Evolutionary conservation across 768 basidiomycete genomes (phyloP).

Genomic region (Fistulinella prunicolor): DNA sequence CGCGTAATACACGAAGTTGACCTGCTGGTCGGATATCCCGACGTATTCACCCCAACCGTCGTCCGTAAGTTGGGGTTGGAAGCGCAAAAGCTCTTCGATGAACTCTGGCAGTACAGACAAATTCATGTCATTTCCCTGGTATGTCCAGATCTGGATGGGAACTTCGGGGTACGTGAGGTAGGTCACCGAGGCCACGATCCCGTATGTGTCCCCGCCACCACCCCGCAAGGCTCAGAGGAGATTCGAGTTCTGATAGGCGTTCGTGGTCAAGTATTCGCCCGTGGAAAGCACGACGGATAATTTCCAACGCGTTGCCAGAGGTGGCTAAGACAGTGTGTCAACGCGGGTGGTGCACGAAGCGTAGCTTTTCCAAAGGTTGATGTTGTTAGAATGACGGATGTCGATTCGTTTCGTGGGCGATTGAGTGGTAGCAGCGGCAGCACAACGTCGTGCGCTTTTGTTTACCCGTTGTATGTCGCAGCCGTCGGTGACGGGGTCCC

Average conservation of each 20-base stretch:
- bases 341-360: conserved; percentile 72
- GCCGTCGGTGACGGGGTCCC: conserved; percentile 54
- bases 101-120: conserved; percentile 26
- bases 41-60: conserved; percentile 46
- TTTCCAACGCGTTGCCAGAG: conserved; percentile 56
- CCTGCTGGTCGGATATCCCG: neutral
- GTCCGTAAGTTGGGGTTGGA: conserved; percentile 37
- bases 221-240: conserved; percentile 56
- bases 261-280: conserved; percentile 39
- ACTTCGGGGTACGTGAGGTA: conserved; percentile 41
- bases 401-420: conserved; percentile 31
- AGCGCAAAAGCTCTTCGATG: conserved; percentile 33
- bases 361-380: conserved; percentile 33
- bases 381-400: conserved; percentile 17
- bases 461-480: conserved; percentile 55
- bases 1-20: conserved; percentile 27
- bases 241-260: conserved; percentile 39
- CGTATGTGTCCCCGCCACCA: conserved; percentile 48
- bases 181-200: conserved; percentile 44
- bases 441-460: conserved; percentile 66
- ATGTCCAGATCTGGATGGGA: conserved; percentile 30
- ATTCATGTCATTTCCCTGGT: conserved; percentile 32
- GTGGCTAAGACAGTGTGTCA: conserved; percentile 79
- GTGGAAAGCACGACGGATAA: conserved; percentile 43
- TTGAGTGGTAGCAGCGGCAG: conserved; percentile 35